Evolutionary conservation across 305 asterid genomes (phyloP).

Genomic region (Petunia hybrid): DNA sequence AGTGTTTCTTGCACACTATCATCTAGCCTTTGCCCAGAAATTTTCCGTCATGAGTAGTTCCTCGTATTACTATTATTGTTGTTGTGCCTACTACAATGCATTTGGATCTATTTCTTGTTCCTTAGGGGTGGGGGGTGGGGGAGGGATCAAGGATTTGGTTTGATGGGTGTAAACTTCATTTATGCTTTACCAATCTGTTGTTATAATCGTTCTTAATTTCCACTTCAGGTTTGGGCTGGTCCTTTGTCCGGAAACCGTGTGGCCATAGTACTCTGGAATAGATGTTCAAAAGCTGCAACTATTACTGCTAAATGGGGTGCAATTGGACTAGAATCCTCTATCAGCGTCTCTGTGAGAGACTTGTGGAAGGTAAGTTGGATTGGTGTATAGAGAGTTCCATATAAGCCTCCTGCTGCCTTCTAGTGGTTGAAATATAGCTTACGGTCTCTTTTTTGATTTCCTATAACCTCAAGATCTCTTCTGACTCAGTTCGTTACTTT

Average conservation of each 20-base stretch:
- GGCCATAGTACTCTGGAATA: slow-evolving; percentile 84
- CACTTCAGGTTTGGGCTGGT: slow-evolving; percentile 89
- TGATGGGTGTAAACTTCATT: not conserved
- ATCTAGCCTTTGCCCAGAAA: not conserved
- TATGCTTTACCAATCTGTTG: not conserved
- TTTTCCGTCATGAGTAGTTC: not conserved
- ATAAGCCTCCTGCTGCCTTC: not conserved
- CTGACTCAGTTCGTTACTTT: not conserved
- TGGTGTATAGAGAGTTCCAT: not conserved
- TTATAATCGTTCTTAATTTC: not conserved
- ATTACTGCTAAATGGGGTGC: slow-evolving; percentile 68
- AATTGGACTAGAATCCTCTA: slow-evolving; percentile 78
- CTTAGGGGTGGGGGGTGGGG: not conserved
- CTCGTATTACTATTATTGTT: not conserved
- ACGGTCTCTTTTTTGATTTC: not conserved
- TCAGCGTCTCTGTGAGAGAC: slow-evolving; percentile 75
- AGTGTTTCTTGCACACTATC: not conserved
- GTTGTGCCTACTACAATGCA: not conserved
- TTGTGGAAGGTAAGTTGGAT: slow-evolving; percentile 76
- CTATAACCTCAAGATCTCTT: not conserved
- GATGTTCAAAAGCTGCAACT: slow-evolving; percentile 63
- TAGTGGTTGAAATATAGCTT: not conserved
- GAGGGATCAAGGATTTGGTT: not conserved
- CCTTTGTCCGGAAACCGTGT: slow-evolving; percentile 79
- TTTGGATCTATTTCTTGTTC: not conserved